These are phyloP conservation scores for Martensiomyces pterosporus DNA, from an alignment of 192 early-diverging fungal species.

Conservation along the genomic window DNA sequence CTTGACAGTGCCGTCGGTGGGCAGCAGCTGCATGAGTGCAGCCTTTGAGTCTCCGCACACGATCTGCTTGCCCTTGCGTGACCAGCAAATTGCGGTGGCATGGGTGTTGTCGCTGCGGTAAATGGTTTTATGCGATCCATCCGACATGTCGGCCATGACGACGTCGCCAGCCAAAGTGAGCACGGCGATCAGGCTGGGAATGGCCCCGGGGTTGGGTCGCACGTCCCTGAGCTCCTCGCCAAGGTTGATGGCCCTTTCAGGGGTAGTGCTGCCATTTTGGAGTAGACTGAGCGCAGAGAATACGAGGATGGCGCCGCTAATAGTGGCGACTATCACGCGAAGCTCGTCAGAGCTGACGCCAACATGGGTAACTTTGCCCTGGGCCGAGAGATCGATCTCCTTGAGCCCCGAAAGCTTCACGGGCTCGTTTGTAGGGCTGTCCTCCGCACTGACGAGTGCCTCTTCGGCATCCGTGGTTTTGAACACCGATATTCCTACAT, in stretches of 20 bases:
- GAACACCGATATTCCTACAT: constrained; percentile 22
- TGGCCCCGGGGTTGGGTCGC: constrained; percentile 57
- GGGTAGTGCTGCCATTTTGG: constrained; percentile 24
- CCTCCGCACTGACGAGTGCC: constrained; percentile 20
- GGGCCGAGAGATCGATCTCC: constrained; percentile 21
- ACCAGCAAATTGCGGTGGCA: constrained; percentile 72
- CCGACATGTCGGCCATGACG: constrained; percentile 38
- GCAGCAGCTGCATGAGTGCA: constrained; percentile 57
- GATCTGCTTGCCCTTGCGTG: constrained; percentile 86
- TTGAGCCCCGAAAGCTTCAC: constrained; percentile 21
- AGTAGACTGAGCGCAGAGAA: constrained; percentile 20
- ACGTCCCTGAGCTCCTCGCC: constrained; percentile 56
- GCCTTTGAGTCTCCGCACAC: constrained; percentile 66
- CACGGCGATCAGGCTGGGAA: constrained; percentile 51
- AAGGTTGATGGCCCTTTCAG: constrained; percentile 36
- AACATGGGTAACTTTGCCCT: constrained; percentile 44
- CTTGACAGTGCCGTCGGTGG: constrained; percentile 57
- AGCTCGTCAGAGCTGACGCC: constrained; percentile 23
- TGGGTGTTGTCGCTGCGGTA: constrained; percentile 10
- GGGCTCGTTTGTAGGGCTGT: constrained; percentile 36
- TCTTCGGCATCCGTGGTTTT: constrained; percentile 35
- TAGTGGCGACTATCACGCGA: constrained; percentile 23
- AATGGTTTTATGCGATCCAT: constrained; percentile 25
- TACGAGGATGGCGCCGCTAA: constrained; percentile 10
- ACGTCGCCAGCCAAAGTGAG: constrained; percentile 45